Evolutionary conservation across 2,329 filamentous ascomycete species (phyloP).

Genomic region (Talaromyces verruculosus): DNA sequence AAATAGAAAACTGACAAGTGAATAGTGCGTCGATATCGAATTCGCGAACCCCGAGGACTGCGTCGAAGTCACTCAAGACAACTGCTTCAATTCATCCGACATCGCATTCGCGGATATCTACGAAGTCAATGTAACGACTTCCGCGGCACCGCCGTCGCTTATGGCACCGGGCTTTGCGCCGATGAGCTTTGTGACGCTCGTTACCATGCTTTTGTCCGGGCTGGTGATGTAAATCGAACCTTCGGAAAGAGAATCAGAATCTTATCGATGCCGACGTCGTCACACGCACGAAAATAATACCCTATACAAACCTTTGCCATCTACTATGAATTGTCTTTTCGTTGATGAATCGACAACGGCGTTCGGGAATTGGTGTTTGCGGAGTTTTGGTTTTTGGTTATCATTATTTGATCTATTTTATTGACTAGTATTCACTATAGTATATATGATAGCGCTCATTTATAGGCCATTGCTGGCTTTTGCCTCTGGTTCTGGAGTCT

Average conservation of each 20-base stretch:
- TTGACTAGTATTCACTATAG: background rate
- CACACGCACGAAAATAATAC: constrained; percentile 7
- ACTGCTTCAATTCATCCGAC: constrained; percentile 84
- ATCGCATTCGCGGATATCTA: constrained; percentile 78
- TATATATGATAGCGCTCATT: constrained; percentile 1
- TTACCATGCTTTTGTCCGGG: constrained; percentile 15
- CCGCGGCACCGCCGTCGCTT: constrained; percentile 25
- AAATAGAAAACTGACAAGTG: background rate
- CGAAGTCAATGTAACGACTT: constrained; percentile 35
- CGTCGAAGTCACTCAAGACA: constrained; percentile 69
- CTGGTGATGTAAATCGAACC: background rate
- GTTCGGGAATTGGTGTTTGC: background rate
- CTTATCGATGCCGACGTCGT: background rate
- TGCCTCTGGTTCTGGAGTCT: constrained; percentile 3
- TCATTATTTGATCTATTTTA: background rate
- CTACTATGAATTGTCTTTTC: background rate
- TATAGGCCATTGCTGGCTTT: background rate
- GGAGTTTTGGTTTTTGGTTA: background rate
- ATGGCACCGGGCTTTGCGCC: constrained; percentile 9
- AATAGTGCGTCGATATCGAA: constrained; percentile 88
- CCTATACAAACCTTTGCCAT: background rate
- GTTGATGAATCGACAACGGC: constrained; percentile 3
- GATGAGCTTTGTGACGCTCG: constrained; percentile 13
- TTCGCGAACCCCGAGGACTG: constrained; percentile 81
- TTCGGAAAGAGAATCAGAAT: background rate